Evolutionary conservation across 495 filamentous ascomycete species (phyloP), one percentile per base, ranked within the genome.

Genomic region (Emericellopsis terricola): DNA sequence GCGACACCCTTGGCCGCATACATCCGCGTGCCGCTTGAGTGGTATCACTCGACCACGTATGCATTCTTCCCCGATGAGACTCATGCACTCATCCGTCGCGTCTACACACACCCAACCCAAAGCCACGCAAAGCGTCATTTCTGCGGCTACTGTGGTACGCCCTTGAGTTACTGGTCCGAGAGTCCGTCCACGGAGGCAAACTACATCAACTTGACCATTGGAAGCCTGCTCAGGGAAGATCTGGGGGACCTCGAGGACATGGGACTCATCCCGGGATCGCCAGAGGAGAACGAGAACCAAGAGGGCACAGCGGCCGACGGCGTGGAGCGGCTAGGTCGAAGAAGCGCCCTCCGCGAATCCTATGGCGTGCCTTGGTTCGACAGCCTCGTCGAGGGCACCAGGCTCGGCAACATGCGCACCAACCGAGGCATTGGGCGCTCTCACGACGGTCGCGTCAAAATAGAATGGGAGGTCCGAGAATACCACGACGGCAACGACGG

Each of bases 141-240:
- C 54, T 94, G 85, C 52, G 85, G 85, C 0, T 86, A 79, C 57
- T 92, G 85, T 48, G 85, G 85, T 14, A 87, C 81, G 2, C 75
- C 74, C 4, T 57, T 94, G 28, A 73, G 70, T 0, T 78, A 74
- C 41, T 92, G 84, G 84, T 73, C 70, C 33, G 83, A 91, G 47
- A 45, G 67, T 9, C 76, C 78, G 1, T 48, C 41, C 0, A 65
- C 60, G 21, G 79, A 86, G 45, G 73, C 73, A 4, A 70, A 85
- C 9, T 83, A 63, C 41, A 81, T 94, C 48, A 68, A 64, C 18
- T 52, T 92, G 29, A 72, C 81, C 2, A 61, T 94, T 18, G 77
- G 78, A 4, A 82, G 73, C 41, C 57, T 94, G 30, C 43, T 58
- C 7, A 60, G 60, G 2, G 67, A 75, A 17, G 76, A 86, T 45